phyloP scores from a whole-genome alignment of 1,139 yeast genomes.

The Kodamaea derodonti region DNA sequence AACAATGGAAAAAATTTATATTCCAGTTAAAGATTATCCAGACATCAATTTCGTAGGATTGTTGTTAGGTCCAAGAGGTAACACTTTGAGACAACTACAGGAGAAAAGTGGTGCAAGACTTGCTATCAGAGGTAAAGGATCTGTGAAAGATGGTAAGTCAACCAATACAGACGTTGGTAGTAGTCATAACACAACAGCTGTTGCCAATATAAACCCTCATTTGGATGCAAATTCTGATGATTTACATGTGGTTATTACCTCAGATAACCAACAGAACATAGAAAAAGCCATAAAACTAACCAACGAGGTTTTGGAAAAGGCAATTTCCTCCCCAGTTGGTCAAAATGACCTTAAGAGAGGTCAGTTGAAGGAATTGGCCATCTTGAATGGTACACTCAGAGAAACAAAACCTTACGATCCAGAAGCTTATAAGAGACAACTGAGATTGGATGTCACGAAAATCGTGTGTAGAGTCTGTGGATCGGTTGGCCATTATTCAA shows the following conservation, averaged over 20 bases:
- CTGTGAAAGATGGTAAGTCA: conserved; percentile 86
- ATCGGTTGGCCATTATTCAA: conserved; percentile 77
- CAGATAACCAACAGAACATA: conserved; percentile 77
- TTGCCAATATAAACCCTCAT: conserved; percentile 22
- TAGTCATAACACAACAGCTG: conserved; percentile 10
- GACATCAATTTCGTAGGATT: conserved; percentile 91
- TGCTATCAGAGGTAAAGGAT: conserved; percentile 90
- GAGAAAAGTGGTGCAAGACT: conserved; percentile 81
- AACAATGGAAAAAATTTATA: conserved; percentile 75
- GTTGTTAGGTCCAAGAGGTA: conserved; percentile 93
- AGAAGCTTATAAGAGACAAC: conserved; percentile 46
- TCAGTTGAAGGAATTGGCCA: conserved; percentile 88
- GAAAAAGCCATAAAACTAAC: conserved; percentile 73
- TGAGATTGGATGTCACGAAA: conserved; percentile 47
- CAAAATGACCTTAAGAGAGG: conserved; percentile 89
- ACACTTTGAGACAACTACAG: conserved; percentile 77
- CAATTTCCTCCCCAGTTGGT: conserved; percentile 85
- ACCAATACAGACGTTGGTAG: conserved; percentile 31
- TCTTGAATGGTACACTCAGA: conserved; percentile 88
- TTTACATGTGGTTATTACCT: conserved; percentile 81
- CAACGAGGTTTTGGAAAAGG: conserved; percentile 74
- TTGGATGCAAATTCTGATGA: conserved; percentile 52
- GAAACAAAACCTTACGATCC: conserved; percentile 70
- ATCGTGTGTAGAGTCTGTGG: conserved; percentile 80
- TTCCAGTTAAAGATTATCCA: conserved; percentile 86